Percentiles rank a stretch among this genome's conserved stretches.
Evolutionary conservation across 352 stramenopile genomes (phyloP).

Genomic region (Globisporangium camurandrum): DNA sequence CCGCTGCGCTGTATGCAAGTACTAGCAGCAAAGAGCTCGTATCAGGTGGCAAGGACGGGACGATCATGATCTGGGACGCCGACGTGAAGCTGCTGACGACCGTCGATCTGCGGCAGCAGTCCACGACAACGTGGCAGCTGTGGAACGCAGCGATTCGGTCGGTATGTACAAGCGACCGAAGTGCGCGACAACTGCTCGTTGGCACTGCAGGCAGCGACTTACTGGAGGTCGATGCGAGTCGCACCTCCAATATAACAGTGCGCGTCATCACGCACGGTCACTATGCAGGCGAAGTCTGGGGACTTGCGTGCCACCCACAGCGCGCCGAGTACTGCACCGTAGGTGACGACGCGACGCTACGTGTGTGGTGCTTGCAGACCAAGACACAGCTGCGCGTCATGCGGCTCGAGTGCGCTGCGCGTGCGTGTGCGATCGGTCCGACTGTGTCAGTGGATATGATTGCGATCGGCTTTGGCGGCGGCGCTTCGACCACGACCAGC

Average conservation of each 20-base stretch:
- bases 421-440: constrained; percentile 56
- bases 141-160: constrained; percentile 38
- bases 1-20: constrained; percentile 43
- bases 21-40: constrained; percentile 47
- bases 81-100: constrained; percentile 35
- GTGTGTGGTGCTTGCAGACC: constrained; percentile 67
- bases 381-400: constrained; percentile 31
- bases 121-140: constrained; percentile 14
- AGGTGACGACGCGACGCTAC: constrained; percentile 73
- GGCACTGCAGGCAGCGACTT: constrained; percentile 84
- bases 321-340: constrained; percentile 65
- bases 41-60: constrained; percentile 82
- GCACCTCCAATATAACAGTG: not conserved
- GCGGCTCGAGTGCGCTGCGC: constrained; percentile 38
- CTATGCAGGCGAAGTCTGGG: constrained; percentile 73
- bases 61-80: constrained; percentile 79
- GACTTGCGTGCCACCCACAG: constrained; percentile 61
- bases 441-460: constrained; percentile 34
- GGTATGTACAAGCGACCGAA: constrained; percentile 24
- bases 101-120: constrained; percentile 36
- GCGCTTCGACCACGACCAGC: constrained; percentile 22
- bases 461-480: constrained; percentile 52
- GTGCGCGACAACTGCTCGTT: constrained; percentile 50
- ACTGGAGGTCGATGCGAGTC: constrained; percentile 66
- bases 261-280: constrained; percentile 54